Base-by-base conservation (phyloP, 2,329 filamentous ascomycete species). In the Botryotinia globosa region DNA sequence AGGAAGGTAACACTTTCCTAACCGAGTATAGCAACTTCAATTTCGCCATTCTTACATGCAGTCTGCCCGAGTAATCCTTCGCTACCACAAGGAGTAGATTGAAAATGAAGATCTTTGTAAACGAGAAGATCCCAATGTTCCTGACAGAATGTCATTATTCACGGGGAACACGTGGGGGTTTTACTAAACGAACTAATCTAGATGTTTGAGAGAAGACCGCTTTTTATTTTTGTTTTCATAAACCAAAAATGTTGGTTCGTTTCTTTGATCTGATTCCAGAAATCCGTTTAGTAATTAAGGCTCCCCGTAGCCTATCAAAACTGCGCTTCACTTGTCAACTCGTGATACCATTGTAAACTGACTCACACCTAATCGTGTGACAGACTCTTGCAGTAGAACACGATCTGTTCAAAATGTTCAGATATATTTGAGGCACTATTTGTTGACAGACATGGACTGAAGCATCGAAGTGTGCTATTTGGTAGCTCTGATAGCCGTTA, bases 21-120 rank as follows among this genome's bases (percentile, higher is more conserved):
- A 56, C 64, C 64, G 51, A n/a, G 45, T 42, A 54, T 67, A 67
- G 64, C 25, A 42, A 54, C 64, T 32, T 54, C 45, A 67, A 66
- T 51, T 66, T 56, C n/a, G 61, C 61, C n/a, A 71, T 25, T 71
- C 45, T 62, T 34, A 62, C 34, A 71, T 54, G n/a, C 59, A 45
- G 29, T 48, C 44, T 34, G 37, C 51, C 51, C 51, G 51, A 54
- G 25, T 54, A n/a, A 54, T 54, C 51, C 51, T 29, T 54, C n/a
- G 51, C 51, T 54, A n/a, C 22, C 22, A 39, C 58, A 12, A 37
- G 10, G 34, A 61, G 34, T 61, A 61, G 25, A 61, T 61, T 39
- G 58, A 25, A 39, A 37, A 39, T 39, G 22, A 6, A 61, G 34
- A 61, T 61, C 58, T 14, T 39, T 32, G 20, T 39, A 16, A 39